Evolutionary conservation across 2,329 filamentous ascomycete genomes (phyloP).

Genomic region (Fusarium clavum): DNA sequence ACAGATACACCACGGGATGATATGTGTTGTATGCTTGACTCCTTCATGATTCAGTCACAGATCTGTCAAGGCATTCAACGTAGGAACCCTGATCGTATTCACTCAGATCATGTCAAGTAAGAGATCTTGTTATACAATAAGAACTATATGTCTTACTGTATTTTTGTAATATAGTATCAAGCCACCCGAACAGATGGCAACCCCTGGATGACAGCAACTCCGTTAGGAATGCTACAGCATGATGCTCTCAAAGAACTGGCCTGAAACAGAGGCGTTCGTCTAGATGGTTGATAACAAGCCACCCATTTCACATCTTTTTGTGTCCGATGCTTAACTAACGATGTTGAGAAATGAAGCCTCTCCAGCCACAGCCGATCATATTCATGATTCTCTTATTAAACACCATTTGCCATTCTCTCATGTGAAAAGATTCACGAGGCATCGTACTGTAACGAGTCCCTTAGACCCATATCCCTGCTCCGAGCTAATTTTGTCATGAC

Average conservation of each 20-base stretch:
- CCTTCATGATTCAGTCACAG: not conserved
- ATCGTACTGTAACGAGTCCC: not conserved
- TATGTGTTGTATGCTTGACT: not conserved
- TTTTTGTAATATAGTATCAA: not conserved
- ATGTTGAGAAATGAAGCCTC: not conserved
- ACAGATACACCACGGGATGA: not conserved
- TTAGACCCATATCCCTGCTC: not conserved
- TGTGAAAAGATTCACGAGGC: conserved; percentile 1
- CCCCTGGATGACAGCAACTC: conserved; percentile 5
- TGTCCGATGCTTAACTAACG: not conserved
- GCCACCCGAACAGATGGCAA: not conserved
- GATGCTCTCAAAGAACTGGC: not conserved
- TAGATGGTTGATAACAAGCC: not conserved
- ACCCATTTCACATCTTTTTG: not conserved
- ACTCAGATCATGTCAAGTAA: not conserved
- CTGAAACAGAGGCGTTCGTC: conserved; percentile 27
- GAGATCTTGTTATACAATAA: not conserved
- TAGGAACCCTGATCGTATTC: not conserved
- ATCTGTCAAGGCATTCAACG: not conserved
- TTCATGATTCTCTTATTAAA: not conserved
- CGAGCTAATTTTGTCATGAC: conserved; percentile 35
- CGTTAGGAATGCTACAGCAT: conserved; percentile 11
- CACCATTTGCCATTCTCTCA: not conserved
- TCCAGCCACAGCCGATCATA: not conserved
- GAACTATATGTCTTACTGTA: not conserved